A percentile compares a stretch with the other conserved stretches of the same genome.
Evolutionary conservation across 1,139 yeast genomes (phyloP).

Genomic region (Kazachstania sp.): DNA sequence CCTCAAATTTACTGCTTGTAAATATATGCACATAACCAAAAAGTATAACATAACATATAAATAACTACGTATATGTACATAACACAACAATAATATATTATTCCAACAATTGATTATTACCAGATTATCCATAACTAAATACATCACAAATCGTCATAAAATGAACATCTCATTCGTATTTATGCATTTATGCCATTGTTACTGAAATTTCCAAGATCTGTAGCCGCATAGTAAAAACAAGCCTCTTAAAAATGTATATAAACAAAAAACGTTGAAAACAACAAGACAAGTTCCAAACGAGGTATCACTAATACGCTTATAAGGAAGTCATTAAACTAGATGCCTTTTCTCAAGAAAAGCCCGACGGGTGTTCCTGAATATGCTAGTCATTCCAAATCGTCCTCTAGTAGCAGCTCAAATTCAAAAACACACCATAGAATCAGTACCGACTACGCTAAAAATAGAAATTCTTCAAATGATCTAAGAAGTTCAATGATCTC

Average conservation of each 20-base stretch:
- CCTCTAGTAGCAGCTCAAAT: background rate
- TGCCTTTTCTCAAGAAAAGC: background rate
- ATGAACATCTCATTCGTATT: no score
- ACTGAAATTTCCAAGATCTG: no score
- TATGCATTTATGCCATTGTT: no score
- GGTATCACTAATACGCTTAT: background rate
- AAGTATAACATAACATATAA: no score
- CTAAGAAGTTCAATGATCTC: constrained; percentile 1
- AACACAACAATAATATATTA: background rate
- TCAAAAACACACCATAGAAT: background rate
- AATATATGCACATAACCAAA: background rate
- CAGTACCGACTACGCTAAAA: background rate
- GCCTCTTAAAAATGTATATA: no score
- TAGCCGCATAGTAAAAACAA: no score
- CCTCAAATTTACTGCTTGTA: background rate
- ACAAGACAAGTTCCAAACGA: no score
- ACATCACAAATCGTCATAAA: no score
- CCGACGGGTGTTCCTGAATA: background rate
- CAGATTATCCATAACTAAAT: no score
- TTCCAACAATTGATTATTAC: background rate
- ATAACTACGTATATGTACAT: no score
- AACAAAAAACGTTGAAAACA: no score
- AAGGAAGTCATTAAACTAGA: background rate
- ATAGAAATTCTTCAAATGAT: constrained; percentile 2
- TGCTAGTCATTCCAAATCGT: background rate